Conservation (phyloP, 345 rosid genomes). For the Trapa incisa region DNA sequence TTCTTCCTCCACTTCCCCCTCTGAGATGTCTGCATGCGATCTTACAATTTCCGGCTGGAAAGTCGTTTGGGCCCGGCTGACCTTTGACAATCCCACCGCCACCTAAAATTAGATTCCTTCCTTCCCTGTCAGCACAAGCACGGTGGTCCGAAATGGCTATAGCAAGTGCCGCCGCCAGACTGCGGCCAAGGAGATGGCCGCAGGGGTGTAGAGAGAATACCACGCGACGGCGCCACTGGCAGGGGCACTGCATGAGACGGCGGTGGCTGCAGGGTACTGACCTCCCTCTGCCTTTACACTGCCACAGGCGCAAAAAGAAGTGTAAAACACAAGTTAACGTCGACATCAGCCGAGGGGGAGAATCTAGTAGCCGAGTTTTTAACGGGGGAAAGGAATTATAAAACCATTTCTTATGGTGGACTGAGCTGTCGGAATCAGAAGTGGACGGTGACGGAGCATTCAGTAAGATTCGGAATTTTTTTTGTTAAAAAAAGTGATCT, state of each 20-base stretch:
- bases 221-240: not conserved
- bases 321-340: not conserved
- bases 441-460: not conserved
- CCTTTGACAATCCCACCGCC: not conserved
- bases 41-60: not conserved
- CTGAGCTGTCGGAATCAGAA: not conserved
- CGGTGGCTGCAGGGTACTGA: not conserved
- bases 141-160: not conserved
- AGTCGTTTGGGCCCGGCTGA: not conserved
- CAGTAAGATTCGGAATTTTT: not conserved
- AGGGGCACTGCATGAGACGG: not conserved
- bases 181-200: not conserved
- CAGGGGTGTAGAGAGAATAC: not conserved
- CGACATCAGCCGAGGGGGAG: not conserved
- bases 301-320: not conserved
- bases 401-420: not conserved
- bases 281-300: conserved; percentile 12
- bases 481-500: no score
- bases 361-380: not conserved
- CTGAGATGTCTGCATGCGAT: not conserved
- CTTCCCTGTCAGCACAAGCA: not conserved
- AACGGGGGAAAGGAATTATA: not conserved
- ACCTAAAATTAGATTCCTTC: no score
- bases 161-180: conserved; percentile 6
- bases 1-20: not conserved